Percentiles rank a stretch among this genome's conserved stretches.
phyloP scores from a whole-genome alignment of 148 eudicot species.

The Amaranthus hypochondriacus region DNA sequence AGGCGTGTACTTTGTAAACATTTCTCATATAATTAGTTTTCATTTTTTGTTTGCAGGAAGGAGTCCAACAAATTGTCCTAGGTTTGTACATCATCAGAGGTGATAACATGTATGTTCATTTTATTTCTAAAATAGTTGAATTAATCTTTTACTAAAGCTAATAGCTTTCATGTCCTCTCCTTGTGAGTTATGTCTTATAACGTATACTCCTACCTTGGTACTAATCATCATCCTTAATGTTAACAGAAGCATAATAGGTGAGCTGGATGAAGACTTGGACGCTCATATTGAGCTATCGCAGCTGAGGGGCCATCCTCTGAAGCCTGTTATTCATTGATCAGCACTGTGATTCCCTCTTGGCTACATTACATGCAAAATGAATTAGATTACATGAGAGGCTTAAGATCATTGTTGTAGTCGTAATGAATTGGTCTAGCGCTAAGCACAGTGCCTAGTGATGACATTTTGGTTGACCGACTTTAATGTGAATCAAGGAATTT shows the following conservation, averaged over 20 bases:
- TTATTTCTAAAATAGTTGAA: constrained; percentile 1
- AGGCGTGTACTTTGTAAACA: too few species aligned
- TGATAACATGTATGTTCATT: constrained; percentile 71
- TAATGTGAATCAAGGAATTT: constrained; percentile 10
- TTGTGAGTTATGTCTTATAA: background rate
- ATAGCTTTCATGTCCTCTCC: background rate
- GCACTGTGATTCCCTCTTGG: background rate
- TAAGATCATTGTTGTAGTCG: constrained; percentile 1
- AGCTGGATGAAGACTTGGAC: constrained; percentile 85
- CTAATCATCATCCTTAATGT: background rate
- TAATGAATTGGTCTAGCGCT: constrained; percentile 14
- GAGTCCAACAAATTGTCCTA: constrained; percentile 85
- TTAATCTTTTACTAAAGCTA: background rate
- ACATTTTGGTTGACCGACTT: background rate
- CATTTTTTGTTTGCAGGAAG: constrained; percentile 62
- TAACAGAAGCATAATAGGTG: constrained; percentile 80
- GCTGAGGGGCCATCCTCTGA: constrained; percentile 76
- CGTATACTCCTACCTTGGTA: background rate
- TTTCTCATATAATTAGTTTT: constrained; percentile 8
- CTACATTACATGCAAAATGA: background rate
- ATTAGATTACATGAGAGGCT: constrained; percentile 2
- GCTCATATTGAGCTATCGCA: constrained; percentile 59
- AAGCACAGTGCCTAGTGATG: background rate
- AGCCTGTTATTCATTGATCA: constrained; percentile 69
- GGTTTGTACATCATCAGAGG: constrained; percentile 96